Conservation (phyloP, 2,329 filamentous ascomycete species). For the Trichoderma harzianum region DNA sequence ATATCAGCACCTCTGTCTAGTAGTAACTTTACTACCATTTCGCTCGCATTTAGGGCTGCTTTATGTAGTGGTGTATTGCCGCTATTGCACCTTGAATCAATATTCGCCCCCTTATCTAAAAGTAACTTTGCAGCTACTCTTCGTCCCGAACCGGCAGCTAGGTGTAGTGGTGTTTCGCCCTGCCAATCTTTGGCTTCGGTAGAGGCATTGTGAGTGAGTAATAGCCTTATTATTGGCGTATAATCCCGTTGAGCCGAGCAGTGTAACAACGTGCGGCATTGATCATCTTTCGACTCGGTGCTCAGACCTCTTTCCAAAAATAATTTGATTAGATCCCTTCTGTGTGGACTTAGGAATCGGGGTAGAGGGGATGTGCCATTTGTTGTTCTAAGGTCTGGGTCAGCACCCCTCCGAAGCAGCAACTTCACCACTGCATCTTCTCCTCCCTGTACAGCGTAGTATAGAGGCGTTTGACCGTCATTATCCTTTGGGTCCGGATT, state of each 20-base stretch:
- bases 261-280: not conserved
- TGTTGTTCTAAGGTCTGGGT: not conserved
- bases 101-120: not conserved
- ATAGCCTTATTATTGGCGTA: not conserved
- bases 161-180: not conserved
- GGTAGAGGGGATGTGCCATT: too few species aligned
- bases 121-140: not conserved
- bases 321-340: not conserved
- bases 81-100: not conserved
- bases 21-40: not conserved
- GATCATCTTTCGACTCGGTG: not conserved
- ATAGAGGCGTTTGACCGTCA: not conserved
- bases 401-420: not conserved
- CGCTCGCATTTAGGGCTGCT: fast-evolving
- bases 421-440: not conserved
- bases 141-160: not conserved
- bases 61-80: not conserved
- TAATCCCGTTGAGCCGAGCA: fast-evolving
- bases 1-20: not conserved
- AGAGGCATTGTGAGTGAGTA: not conserved
- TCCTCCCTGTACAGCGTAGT: not conserved
- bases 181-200: not conserved
- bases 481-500: not conserved
- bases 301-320: not conserved
- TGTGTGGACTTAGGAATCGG: not conserved